Evolutionary conservation across 768 basidiomycete genomes (phyloP).

Genomic region (Collybiopsis confluens): DNA sequence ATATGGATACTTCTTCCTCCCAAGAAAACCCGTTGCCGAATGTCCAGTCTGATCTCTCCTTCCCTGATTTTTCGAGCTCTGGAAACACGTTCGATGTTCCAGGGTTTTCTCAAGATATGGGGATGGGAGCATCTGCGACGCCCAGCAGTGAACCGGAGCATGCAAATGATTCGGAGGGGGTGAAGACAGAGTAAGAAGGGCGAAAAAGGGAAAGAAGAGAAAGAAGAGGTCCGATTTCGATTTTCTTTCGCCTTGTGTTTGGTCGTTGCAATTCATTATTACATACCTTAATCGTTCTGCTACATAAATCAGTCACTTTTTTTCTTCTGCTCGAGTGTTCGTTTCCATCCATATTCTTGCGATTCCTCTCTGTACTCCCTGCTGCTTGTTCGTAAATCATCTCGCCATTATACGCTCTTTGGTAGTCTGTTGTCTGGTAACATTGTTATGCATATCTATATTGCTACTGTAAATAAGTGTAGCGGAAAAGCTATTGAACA

Average conservation of each 20-base stretch:
- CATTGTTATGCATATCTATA: constrained; percentile 36
- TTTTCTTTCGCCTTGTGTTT: neutral
- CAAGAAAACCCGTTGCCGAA: constrained; percentile 60
- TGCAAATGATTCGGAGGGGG: constrained; percentile 45
- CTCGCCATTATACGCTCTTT: constrained; percentile 28
- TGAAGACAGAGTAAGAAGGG: constrained; percentile 58
- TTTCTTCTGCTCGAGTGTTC: constrained; percentile 11
- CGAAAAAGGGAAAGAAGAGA: constrained; percentile 24
- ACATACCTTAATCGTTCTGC: constrained; percentile 20
- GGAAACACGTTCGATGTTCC: constrained; percentile 67
- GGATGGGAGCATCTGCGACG: constrained; percentile 48
- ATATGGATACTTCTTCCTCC: constrained; percentile 67
- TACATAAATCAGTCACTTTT: constrained; percentile 16
- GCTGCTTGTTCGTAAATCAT: constrained; percentile 15
- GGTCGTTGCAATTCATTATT: constrained; percentile 11
- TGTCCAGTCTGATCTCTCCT: constrained; percentile 63
- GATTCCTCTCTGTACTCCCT: constrained; percentile 21
- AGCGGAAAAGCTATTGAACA: too few species aligned
- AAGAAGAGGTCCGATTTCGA: neutral
- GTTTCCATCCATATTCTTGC: constrained; percentile 11
- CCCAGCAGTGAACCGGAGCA: constrained; percentile 51
- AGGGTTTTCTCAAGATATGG: constrained; percentile 60
- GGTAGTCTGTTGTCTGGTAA: constrained; percentile 33
- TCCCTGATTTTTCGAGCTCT: constrained; percentile 63
- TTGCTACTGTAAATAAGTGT: constrained; percentile 16